phyloP scores from a whole-genome alignment of 176 grass and related monocot genomes.

The Alloteropsis semialata region DNA sequence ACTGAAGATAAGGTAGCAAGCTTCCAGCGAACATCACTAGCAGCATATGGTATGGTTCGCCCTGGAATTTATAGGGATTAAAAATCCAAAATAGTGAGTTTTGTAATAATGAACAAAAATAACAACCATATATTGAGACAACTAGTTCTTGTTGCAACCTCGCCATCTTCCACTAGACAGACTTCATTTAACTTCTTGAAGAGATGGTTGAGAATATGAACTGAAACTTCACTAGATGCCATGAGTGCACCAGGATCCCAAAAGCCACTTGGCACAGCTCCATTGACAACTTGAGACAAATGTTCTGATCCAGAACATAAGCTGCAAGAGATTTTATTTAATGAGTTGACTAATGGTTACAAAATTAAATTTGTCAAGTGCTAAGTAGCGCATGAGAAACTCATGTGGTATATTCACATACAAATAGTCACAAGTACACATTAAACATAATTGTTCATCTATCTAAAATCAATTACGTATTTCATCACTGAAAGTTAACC shows the following conservation, averaged over 20 bases:
- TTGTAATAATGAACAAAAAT: neutral
- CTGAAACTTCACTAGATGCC: conserved; percentile 58
- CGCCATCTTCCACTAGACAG: conserved; percentile 85
- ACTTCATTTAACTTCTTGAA: conserved; percentile 82
- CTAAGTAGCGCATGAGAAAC: neutral
- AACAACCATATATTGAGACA: conserved; percentile 9
- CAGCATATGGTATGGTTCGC: conserved; percentile 79
- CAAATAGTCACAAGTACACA: neutral
- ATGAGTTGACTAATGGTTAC: neutral
- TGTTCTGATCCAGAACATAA: conserved; percentile 76
- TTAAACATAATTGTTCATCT: neutral
- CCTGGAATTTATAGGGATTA: conserved; percentile 51
- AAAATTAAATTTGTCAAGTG: conserved; percentile 17
- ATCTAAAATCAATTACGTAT: neutral
- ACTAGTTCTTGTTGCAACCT: conserved; percentile 52
- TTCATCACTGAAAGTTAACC: neutral
- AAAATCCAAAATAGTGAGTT: conserved; percentile 12
- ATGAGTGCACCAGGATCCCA: conserved; percentile 36
- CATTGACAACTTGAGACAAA: conserved; percentile 63
- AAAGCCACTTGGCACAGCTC: conserved; percentile 63
- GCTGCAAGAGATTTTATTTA: conserved; percentile 42
- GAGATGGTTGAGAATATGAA: conserved; percentile 72
- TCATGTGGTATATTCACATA: neutral
- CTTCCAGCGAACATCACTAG: conserved; percentile 67
- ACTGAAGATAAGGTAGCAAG: conserved; percentile 88